phyloP scores from a whole-genome alignment of 805 yeast species.

The Wickerhamiella sergipiensis region DNA sequence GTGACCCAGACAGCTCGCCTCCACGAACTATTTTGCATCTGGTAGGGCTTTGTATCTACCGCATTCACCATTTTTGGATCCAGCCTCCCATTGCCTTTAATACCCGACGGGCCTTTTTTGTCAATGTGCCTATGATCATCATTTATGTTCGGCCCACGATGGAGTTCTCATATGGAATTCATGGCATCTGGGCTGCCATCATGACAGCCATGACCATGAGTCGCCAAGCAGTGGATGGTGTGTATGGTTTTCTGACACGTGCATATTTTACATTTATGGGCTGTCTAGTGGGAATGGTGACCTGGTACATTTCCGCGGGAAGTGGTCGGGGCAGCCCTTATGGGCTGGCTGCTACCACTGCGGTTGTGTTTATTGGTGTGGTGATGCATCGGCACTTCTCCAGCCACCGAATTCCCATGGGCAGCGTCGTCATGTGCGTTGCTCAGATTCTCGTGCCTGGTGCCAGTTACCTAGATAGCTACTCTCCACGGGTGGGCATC shows the following conservation, averaged over 20 bases:
- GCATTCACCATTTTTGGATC: neutral
- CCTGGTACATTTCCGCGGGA: slow-evolving; percentile 26
- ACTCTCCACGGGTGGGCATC: slow-evolving; percentile 10
- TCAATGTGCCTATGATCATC: slow-evolving; percentile 12
- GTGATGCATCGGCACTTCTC: slow-evolving; percentile 23
- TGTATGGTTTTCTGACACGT: slow-evolving; percentile 19
- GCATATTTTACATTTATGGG: slow-evolving; percentile 22
- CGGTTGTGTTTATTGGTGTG: slow-evolving; percentile 17
- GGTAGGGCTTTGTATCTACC: slow-evolving; percentile 9
- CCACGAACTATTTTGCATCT: slow-evolving; percentile 16
- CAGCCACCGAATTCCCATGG: slow-evolving; percentile 19
- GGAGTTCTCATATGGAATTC: slow-evolving; percentile 15
- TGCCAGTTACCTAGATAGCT: slow-evolving; percentile 22
- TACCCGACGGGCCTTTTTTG: slow-evolving; percentile 14
- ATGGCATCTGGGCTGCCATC: slow-evolving; percentile 23
- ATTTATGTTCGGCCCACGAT: slow-evolving; percentile 16
- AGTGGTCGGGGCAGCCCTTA: slow-evolving; percentile 23
- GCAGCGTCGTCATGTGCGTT: slow-evolving; percentile 20
- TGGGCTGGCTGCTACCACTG: slow-evolving; percentile 23
- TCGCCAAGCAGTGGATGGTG: slow-evolving; percentile 23
- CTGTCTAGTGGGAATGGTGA: slow-evolving; percentile 22
- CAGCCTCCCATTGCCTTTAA: slow-evolving; percentile 11
- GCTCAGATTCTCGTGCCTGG: slow-evolving; percentile 22
- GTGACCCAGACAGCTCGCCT: slow-evolving; percentile 22
- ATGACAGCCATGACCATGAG: slow-evolving; percentile 21